Percentiles rank a stretch among this genome's conserved stretches.
These are phyloP conservation scores for Cylindrotheca fusiformis DNA, from an alignment of 108 stramenopile species.

Conservation along the genomic window DNA sequence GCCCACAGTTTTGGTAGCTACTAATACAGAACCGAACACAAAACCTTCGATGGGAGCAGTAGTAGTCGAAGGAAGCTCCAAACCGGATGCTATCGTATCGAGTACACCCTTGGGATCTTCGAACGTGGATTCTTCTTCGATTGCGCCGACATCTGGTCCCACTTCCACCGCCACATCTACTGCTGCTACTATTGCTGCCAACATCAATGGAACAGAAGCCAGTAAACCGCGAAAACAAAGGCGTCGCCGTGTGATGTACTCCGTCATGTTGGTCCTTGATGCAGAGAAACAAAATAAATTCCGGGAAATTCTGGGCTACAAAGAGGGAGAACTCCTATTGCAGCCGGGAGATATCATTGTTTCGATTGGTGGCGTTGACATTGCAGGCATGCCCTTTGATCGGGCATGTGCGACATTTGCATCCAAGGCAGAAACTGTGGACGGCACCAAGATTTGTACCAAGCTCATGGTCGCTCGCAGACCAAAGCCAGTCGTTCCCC, in stretches of 20 bases:
- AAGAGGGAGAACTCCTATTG: constrained; percentile 14
- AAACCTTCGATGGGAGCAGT: background rate
- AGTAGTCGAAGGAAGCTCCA: no score
- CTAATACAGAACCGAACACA: background rate
- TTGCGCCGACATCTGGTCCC: background rate
- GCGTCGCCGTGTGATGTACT: constrained; percentile 55
- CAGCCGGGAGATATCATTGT: constrained; percentile 71
- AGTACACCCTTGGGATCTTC: no score
- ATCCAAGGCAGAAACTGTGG: background rate
- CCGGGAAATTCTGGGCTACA: constrained; percentile 2
- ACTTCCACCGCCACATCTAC: background rate
- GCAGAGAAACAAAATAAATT: constrained; percentile 44
- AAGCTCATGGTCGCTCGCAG: constrained; percentile 31
- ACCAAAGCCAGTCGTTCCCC: constrained; percentile 5
- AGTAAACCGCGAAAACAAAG: constrained; percentile 20
- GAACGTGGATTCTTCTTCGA: no score
- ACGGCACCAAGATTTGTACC: constrained; percentile 13
- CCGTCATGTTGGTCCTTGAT: constrained; percentile 55
- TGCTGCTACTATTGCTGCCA: background rate
- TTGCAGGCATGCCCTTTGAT: constrained; percentile 49
- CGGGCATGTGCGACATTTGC: constrained; percentile 55
- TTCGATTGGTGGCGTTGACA: constrained; percentile 40
- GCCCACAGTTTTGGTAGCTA: background rate
- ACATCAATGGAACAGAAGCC: no score
- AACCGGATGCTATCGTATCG: no score